phyloP scores from a whole-genome alignment of 495 filamentous ascomycete species.

The Annulohypoxylon maeteangense region DNA sequence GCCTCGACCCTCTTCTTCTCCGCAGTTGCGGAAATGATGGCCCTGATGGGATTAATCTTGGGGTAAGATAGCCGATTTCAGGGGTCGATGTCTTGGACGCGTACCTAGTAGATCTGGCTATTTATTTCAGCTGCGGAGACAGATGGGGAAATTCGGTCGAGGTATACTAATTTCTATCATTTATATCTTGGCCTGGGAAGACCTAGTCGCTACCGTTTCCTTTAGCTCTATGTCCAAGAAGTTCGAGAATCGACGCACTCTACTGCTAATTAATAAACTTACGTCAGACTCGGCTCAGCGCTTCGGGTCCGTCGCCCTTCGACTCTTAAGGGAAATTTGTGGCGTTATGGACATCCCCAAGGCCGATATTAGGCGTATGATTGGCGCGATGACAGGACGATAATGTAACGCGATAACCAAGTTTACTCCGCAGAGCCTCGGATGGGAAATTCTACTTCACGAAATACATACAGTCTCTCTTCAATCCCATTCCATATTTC shows the following conservation, averaged over 20 bases:
- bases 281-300: too few species aligned
- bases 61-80: conserved; percentile 28
- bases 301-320: too few species aligned
- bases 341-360: background rate
- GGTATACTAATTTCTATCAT: background rate
- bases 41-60: conserved; percentile 16
- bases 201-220: background rate
- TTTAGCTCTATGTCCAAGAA: background rate
- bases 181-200: background rate
- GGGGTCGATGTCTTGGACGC: background rate
- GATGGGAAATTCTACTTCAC: conserved; percentile 1
- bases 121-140: background rate
- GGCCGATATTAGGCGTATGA: background rate
- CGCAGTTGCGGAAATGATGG: conserved; percentile 18
- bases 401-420: background rate
- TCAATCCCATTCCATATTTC: background rate
- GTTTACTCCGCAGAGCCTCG: conserved; percentile 9
- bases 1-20: conserved; percentile 13
- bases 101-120: background rate
- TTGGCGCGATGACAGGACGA: background rate
- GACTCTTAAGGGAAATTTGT: too few species aligned
- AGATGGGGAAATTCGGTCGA: background rate
- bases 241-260: background rate
- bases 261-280: too few species aligned
- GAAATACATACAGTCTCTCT: background rate